Evolutionary conservation across 495 filamentous ascomycete species (phyloP), one percentile per base, ranked within the genome.

Genomic region (Wilcoxina mikolae): DNA sequence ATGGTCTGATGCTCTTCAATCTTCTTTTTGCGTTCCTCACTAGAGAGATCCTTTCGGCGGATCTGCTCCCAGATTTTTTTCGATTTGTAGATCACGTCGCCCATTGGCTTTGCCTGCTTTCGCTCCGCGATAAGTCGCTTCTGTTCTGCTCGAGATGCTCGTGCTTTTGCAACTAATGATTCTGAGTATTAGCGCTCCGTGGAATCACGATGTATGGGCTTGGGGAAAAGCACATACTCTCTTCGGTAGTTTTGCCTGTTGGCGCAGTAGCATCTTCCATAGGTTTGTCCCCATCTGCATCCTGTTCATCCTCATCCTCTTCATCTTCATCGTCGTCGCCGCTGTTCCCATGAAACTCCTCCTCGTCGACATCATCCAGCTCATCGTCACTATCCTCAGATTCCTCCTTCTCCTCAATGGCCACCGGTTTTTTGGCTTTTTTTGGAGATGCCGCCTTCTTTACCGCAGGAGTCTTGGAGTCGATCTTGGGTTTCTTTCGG

Each of bases 31-130:
- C 93, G 75, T 68, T 96, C 87, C 38, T 87, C 84, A 53, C 76
- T 74, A 17, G 85, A 82, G 1, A 95, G 84, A 61, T 95, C 85
- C 68, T 95, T 95, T 56, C 85, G 77, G 54, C 93, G 81, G 57
- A 99, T 68, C 54, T 82, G 79, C 71, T 99, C 93, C 93, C 93
- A 99, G 31, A 99, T 74, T 71, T 95, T 87, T 73, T 96, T 96
- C 3, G 87, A 85, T 41, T 85, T 80, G n/a, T 79, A 76, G 56
- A 99, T 81, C 52, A 80, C 78, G 61, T 95, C 87, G 57, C 90
- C 87, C 53, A 95, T 80, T 5, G 93, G 93, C 68, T 95, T 95
- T 23, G 83, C 80, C 26, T 84, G 80, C 74, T 90, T 96, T 60
- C 93, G 85, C 65, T 95, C 88, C 64, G 81, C 81, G 35, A 78